Evolutionary conservation across 2,329 filamentous ascomycete species (phyloP), one percentile per base, ranked within the genome.

Genomic region (Amesomyces nigricolor): DNA sequence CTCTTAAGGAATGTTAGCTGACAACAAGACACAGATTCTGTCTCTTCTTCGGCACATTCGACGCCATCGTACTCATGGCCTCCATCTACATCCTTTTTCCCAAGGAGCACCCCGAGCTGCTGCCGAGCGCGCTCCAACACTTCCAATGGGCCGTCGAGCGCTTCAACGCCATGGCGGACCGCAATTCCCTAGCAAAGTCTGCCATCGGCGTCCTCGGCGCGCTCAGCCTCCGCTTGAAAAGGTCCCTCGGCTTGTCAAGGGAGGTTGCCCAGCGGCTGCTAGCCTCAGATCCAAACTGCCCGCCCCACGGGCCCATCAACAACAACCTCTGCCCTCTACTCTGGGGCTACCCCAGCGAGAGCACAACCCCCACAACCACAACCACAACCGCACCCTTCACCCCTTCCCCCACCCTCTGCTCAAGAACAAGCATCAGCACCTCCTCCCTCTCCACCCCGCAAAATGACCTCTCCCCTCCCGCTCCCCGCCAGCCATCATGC

Each of bases 11-110:
- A 9, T 13, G 30, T 40, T 9, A 7, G 11, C 17, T 48, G 38
- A 48, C 47, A 38, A n/a, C 29, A 19, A n/a, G 11, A 22, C 11
- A 2, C 43, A 75, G 72, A 22, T 81, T 81, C 61, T 73, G 76
- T 14, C 71, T 85, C 3, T 84, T 85, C 65, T 83, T 83, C 51
- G 80, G 80, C 51, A 84, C 80, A 6, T 85, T 86, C 57, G 82
- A 86, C 62, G 82, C 82, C 13, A 77, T 84, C 17, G 79, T 85
- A 14, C 72, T 85, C 53, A 73, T 84, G 51, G 78, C 82, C 0
- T 78, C 80, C 16, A 78, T 85, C 32, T 83, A 80, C 64, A 83
- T 85, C 35, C 65, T 85, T 8, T 83, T 83, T 58, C 81, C 82
- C 1, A 72, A 70, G 19, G 80, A 84, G 61, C 77, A 82, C 53